Base-by-base conservation (phyloP, 306 rosid genomes). In the Castanea sativa region DNA sequence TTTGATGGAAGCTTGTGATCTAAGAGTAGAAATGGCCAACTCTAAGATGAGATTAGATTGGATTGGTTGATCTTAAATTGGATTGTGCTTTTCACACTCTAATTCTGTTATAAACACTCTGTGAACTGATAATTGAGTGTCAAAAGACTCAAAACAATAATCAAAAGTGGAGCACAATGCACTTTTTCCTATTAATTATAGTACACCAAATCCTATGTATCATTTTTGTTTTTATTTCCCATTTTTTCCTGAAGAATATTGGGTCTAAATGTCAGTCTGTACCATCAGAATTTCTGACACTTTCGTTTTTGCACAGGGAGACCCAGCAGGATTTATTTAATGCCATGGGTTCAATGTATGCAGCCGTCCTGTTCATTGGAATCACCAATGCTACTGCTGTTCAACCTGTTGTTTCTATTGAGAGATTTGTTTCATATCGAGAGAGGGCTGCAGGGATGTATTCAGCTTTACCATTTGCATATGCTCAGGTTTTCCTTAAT, bases 361-460 rank as follows among this genome's bases (percentile, higher is more conserved):
- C 93, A 25, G 98, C 98, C 45, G 71, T 91, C 84, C 89, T 94
- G 72, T 94, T 94, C 78, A 80, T 91, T 73, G 98, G 98, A 84
- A 85, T 94, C 82, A 94, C 98, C 49, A 94, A 94, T 81, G 98
- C 87, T 76, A 88, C 94, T 57, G 97, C 98, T 43, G 98, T 86
- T 87, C 98, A 94, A 79, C 98, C 98, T 45, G 98, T 94, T 82
- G 91, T 94, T 78, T 94, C 98, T 18, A 84, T 94, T 45, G 98
- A 94, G 87, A 88, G 98, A 85, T 94, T 92, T 77, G 98, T 94
- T 77, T 94, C 98, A 0, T 94, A 94, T 71, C 88, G 98, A 83
- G 98, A 94, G 81, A 92, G 98, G 84, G 94, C 94, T 41, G 98
- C 98, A 7, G 97, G 98, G 77, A 87, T 94, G 97, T 94, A 94